Evolutionary conservation across 2,329 filamentous ascomycete genomes (phyloP), one percentile per base, ranked within the genome.

Genomic region (Teratosphaeria zuluensis): DNA sequence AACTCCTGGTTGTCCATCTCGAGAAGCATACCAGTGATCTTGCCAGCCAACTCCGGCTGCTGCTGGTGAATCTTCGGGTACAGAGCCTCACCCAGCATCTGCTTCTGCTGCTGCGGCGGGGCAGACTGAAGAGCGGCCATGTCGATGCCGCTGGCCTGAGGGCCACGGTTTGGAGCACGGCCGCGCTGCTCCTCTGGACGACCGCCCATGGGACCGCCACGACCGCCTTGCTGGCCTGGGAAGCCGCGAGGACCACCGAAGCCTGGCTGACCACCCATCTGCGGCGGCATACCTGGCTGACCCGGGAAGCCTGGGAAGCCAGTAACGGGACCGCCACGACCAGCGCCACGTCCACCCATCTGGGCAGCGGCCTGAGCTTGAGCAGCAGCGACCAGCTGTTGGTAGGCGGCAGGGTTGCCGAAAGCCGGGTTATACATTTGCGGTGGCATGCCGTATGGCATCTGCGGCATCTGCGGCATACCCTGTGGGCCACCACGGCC

Each of bases 21-120:
- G 70, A 99, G 79, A 70, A 99, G 88, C 94, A 99, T 99, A 78
- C 94, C 94, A 62, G 94, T 99, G 76, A 99, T 97, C 87, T 99
- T 99, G 74, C 94, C 94, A 63, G 94, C 94, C 71, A 99, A 83
- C 70, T 96, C 92, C 61, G 91, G 89, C 81, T 99, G 94, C 77
- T 96, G 87, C 67, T 84, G 85, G 76, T 92, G 86, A 71, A 99
- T 97, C 88, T 97, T 99, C 73, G 94, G 94, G 84, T 97, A 99
- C 69, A 99, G 88, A 68, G 90, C 87, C 80, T 99, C 94, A 75
- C 94, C 94, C 58, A 99, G 86, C 77, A 97, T 90, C 83, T 99
- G 94, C 86, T 99, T 99, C 83, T 97, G 94, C 79, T 95, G 90
- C 54, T 82, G 81, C 46, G 87, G 82, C 38, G 82, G 78, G 64